Evolutionary conservation across 2,329 filamentous ascomycete genomes (phyloP).

Genomic region (Calonectria pauciramosa): DNA sequence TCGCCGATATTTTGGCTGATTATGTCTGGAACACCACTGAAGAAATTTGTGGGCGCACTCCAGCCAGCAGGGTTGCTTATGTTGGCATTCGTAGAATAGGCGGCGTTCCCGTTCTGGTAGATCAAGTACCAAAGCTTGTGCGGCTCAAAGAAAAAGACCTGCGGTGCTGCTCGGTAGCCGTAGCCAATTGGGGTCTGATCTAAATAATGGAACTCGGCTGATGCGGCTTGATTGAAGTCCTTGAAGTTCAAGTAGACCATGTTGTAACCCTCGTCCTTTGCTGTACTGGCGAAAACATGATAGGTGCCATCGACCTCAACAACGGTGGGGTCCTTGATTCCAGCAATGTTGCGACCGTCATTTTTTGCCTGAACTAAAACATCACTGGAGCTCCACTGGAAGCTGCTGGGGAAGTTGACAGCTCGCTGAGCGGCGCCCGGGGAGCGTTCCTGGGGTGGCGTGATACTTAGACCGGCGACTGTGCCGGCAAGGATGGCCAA

Average conservation of each 20-base stretch:
- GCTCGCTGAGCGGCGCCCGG: not conserved
- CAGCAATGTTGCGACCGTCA: constrained; percentile 12
- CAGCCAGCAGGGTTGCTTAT: constrained; percentile 8
- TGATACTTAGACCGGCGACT: not conserved
- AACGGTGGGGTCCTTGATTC: constrained; percentile 8
- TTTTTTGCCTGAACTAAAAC: not conserved
- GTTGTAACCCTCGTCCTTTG: constrained; percentile 13
- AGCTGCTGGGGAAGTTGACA: not conserved
- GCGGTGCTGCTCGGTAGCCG: constrained; percentile 13
- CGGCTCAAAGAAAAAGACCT: constrained; percentile 18
- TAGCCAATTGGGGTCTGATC: constrained; percentile 8
- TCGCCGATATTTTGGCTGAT: constrained; percentile 6
- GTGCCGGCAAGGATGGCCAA: not conserved
- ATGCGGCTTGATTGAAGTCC: not conserved
- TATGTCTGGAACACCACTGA: not conserved
- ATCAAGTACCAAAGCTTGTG: constrained; percentile 19
- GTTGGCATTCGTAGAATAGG: constrained; percentile 18
- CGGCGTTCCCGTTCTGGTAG: constrained; percentile 18
- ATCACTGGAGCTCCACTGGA: not conserved
- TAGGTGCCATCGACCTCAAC: constrained; percentile 14
- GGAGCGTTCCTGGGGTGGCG: not conserved
- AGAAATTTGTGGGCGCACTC: constrained; percentile 15
- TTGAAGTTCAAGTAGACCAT: constrained; percentile 13
- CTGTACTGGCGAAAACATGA: constrained; percentile 19
- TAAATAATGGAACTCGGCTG: constrained; percentile 9